Conservation (phyloP, 1,284 basidiomycete genomes). For the Lignosus rhinocerotis region DNA sequence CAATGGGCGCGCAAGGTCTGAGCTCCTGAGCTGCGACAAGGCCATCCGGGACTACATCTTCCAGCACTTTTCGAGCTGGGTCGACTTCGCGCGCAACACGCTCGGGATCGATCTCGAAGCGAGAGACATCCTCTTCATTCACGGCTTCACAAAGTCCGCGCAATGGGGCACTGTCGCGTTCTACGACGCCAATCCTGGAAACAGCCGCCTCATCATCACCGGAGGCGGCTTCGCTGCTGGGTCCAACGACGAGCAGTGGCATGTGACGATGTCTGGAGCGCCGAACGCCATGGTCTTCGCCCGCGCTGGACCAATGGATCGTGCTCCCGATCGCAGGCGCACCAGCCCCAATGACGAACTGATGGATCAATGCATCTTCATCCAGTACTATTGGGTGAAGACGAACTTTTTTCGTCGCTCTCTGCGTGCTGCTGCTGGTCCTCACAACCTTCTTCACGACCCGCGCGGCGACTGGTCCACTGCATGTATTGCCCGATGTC, state of each 20-base stretch:
- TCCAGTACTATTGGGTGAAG: not conserved
- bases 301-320: too few relatives aligned
- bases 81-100: not conserved
- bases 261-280: too few relatives aligned
- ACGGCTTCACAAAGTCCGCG: not conserved
- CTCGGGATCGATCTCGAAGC: not conserved
- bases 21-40: not conserved
- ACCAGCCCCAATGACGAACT: not conserved
- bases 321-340: too few relatives aligned
- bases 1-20: not conserved
- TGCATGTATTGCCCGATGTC: too few relatives aligned
- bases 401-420: too few relatives aligned
- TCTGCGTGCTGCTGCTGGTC: not conserved
- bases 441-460: not conserved
- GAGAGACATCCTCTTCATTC: slow-evolving; percentile 3
- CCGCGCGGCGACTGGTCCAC: not conserved
- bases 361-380: not conserved
- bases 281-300: too few relatives aligned
- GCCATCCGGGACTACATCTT: not conserved
- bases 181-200: not conserved
- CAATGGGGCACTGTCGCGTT: not conserved
- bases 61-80: not conserved
- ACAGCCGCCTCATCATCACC: too few relatives aligned
- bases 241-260: too few relatives aligned
- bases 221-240: too few relatives aligned